These are phyloP conservation scores for Hyaloraphidium curvatum DNA, from an alignment of 192 early-diverging fungal genomes.

Conservation along the genomic window DNA sequence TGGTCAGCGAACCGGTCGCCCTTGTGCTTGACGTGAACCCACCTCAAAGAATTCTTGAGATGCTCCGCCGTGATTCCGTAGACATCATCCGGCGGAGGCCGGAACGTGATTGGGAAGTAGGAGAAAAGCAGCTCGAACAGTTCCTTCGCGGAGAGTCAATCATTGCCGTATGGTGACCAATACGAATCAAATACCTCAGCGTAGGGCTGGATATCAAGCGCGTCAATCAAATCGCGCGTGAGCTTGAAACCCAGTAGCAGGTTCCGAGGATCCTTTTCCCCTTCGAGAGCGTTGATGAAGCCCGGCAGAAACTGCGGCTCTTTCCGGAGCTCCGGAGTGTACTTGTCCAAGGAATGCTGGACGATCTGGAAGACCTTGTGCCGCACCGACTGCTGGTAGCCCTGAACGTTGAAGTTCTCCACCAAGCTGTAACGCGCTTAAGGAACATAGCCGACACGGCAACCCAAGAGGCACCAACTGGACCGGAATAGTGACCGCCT, in stretches of 20 bases:
- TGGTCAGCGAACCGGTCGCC: neutral
- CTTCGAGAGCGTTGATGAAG: conserved; percentile 76
- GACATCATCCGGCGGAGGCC: conserved; percentile 82
- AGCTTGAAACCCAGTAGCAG: conserved; percentile 70
- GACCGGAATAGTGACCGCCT: conserved; percentile 7
- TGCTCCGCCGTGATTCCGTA: conserved; percentile 86
- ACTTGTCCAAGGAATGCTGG: conserved; percentile 37
- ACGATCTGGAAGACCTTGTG: conserved; percentile 52
- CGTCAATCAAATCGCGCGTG: conserved; percentile 40
- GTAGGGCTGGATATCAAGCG: conserved; percentile 61
- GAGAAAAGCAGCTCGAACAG: conserved; percentile 94
- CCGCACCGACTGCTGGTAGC: conserved; percentile 68
- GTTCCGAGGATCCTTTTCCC: conserved; percentile 97
- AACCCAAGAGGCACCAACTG: conserved; percentile 8
- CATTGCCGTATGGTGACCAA: conserved; percentile 2
- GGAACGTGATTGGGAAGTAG: conserved; percentile 99
- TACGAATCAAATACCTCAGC: conserved; percentile 35
- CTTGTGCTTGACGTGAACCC: too few species aligned
- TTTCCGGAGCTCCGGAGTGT: conserved; percentile 31
- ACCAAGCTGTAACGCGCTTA: conserved; percentile 35
- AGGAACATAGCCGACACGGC: neutral
- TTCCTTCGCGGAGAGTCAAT: conserved; percentile 26
- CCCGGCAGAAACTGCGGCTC: conserved; percentile 57
- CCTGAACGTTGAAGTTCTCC: conserved; percentile 73
- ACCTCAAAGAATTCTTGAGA: conserved; percentile 62